Evolutionary conservation across 2,329 filamentous ascomycete genomes (phyloP), one percentile per base, ranked within the genome.

Genomic region (Dryadomyces sulphureus): DNA sequence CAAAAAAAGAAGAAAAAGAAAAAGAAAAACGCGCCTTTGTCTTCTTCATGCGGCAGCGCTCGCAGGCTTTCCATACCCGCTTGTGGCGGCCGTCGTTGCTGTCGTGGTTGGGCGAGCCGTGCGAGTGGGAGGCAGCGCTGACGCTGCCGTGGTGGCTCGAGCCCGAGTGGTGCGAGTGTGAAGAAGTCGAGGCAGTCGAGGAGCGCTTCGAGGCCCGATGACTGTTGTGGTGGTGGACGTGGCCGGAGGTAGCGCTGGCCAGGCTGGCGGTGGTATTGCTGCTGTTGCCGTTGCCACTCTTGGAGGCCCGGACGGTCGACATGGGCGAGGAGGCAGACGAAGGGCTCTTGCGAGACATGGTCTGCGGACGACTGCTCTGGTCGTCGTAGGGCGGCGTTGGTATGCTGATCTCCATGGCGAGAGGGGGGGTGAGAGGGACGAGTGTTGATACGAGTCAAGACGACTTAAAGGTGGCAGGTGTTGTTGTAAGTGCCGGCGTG

Each of bases 41-140:
- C 66, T 81, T 81, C 68, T 80, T 81, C 74, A 79, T 79, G 52
- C 76, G 65, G 65, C 76, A 81, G 53, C 77, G 65, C 61, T 80
- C 75, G 52, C 77, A 81, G 17, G 77, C 77, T 58, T 80, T 80
- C 75, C 75, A 79, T 46, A 79, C 75, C 53, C 77, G 65, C 64
- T 79, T 80, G 56, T 79, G 74, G 51, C 75, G 67, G 41, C 68
- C 70, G 52, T 79, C 75, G 45, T 59, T 58, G 47, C 57, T 62
- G 47, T 62, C 59, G 45, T 65, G 61, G 27, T 62, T 58, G 17
- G 66, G 65, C 20, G 62, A 59, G 20, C 61, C 57, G 3, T 51
- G 51, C 1, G 48, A 46, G 40, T 48, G 46, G 16, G 59, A 32
- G n/a, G 21, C n/a, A n/a, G n/a, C n/a, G n/a, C n/a, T n/a, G n/a